Evolutionary conservation across 345 rosid species (phyloP).

Genomic region (Sonneratia caseolaris): DNA sequence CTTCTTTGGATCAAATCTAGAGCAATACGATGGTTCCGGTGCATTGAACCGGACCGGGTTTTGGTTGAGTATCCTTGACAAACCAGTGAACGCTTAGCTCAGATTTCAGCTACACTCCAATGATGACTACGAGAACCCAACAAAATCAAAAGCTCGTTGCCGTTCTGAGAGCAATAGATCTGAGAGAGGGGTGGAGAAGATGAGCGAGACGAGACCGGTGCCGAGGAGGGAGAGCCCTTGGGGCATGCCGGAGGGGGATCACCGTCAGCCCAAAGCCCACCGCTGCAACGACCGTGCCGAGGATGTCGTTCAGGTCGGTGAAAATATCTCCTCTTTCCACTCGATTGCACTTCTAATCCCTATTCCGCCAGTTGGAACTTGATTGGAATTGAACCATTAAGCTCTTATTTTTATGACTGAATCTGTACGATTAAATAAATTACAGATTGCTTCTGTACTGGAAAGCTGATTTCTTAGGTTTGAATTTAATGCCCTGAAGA

Average conservation of each 20-base stretch:
- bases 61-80: neutral
- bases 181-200: conserved; percentile 13
- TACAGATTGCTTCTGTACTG: neutral
- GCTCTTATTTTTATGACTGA: neutral
- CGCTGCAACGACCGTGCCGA: conserved; percentile 93
- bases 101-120: too few relatives aligned
- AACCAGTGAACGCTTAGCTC: neutral
- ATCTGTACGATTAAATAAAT: neutral
- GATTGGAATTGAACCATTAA: neutral
- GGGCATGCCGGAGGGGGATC: conserved; percentile 64
- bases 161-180: neutral
- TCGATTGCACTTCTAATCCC: neutral
- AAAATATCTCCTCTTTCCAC: neutral
- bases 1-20: too few relatives aligned
- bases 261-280: conserved; percentile 81
- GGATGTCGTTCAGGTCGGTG: conserved; percentile 68
- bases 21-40: neutral
- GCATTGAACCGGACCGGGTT: neutral
- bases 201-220: conserved; percentile 85
- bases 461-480: neutral
- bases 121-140: neutral
- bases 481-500: neutral
- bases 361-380: neutral
- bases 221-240: conserved; percentile 93
- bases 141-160: neutral